Evolutionary conservation across 495 filamentous ascomycete species (phyloP).

Genomic region (Lindgomyces ingoldianus): DNA sequence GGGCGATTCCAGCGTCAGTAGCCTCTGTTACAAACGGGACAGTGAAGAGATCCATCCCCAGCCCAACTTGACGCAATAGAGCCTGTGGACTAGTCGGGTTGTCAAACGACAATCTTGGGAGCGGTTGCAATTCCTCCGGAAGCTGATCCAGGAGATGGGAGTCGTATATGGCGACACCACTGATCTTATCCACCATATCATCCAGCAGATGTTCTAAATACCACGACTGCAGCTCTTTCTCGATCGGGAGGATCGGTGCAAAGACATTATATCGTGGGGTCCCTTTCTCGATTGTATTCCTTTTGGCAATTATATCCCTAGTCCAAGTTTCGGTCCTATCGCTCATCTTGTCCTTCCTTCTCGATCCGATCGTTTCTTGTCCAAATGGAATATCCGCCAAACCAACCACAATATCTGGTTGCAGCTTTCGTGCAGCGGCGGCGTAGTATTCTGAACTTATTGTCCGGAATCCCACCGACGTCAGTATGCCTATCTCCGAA

Average conservation of each 20-base stretch:
- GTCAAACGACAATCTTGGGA: slow-evolving; percentile 75
- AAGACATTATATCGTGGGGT: slow-evolving; percentile 53
- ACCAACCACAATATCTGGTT: slow-evolving; percentile 78
- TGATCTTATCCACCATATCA: slow-evolving; percentile 57
- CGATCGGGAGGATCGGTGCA: slow-evolving; percentile 77
- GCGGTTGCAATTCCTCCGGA: slow-evolving; percentile 53
- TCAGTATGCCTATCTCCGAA: slow-evolving; percentile 71
- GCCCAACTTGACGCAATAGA: slow-evolving; percentile 67
- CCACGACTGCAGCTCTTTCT: slow-evolving; percentile 69
- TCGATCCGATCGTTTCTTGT: slow-evolving; percentile 57
- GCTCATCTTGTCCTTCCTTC: slow-evolving; percentile 76
- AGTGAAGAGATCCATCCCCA: slow-evolving; percentile 79
- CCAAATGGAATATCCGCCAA: slow-evolving; percentile 73
- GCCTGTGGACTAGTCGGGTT: slow-evolving; percentile 69
- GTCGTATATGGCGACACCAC: slow-evolving; percentile 82
- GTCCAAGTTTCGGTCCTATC: slow-evolving; percentile 79
- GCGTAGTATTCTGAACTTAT: slow-evolving; percentile 69
- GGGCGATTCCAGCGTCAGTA: slow-evolving; percentile 84
- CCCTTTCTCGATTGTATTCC: slow-evolving; percentile 41
- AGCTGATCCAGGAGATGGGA: slow-evolving; percentile 67
- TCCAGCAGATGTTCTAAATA: slow-evolving; percentile 69
- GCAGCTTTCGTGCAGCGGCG: slow-evolving; percentile 59
- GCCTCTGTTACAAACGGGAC: slow-evolving; percentile 68
- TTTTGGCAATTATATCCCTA: slow-evolving; percentile 53
- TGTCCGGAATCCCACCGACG: slow-evolving; percentile 76